Evolutionary conservation across 2,329 filamentous ascomycete genomes (phyloP).

Genomic region (Alternaria solani): DNA sequence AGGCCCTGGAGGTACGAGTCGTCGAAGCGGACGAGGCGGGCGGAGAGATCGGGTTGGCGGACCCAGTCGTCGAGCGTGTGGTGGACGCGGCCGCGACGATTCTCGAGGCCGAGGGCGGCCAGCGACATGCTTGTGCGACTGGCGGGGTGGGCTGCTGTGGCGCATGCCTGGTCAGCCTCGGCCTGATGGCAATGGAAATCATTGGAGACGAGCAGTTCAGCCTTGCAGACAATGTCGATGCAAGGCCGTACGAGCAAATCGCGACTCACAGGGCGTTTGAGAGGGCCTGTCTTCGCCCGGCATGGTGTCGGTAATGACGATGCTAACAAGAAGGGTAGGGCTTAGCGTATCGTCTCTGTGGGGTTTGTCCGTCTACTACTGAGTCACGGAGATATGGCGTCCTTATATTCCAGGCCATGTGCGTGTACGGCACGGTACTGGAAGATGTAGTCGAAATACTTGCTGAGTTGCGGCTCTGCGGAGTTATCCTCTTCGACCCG

Average conservation of each 20-base stretch:
- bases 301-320: constrained; percentile 9
- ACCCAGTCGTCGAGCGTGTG: constrained; percentile 35
- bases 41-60: constrained; percentile 34
- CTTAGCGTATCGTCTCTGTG: constrained; percentile 19
- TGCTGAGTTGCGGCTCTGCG: constrained; percentile 22
- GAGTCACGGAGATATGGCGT: not conserved
- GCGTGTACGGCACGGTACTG: not conserved
- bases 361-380: not conserved
- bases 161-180: constrained; percentile 27
- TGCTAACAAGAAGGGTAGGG: constrained; percentile 17
- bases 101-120: constrained; percentile 31
- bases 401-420: not conserved
- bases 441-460: not conserved
- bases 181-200: not conserved
- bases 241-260: constrained; percentile 16
- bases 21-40: constrained; percentile 37
- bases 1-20: constrained; percentile 17
- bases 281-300: constrained; percentile 9
- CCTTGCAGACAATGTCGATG: constrained; percentile 14
- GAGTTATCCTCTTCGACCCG: not conserved
- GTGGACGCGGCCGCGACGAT: constrained; percentile 6
- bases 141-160: constrained; percentile 25
- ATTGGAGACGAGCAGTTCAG: constrained; percentile 15
- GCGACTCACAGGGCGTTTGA: constrained; percentile 23
- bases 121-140: constrained; percentile 28